Base-by-base conservation (phyloP, 805 yeast genomes). In the Ogataea saltuana region DNA sequence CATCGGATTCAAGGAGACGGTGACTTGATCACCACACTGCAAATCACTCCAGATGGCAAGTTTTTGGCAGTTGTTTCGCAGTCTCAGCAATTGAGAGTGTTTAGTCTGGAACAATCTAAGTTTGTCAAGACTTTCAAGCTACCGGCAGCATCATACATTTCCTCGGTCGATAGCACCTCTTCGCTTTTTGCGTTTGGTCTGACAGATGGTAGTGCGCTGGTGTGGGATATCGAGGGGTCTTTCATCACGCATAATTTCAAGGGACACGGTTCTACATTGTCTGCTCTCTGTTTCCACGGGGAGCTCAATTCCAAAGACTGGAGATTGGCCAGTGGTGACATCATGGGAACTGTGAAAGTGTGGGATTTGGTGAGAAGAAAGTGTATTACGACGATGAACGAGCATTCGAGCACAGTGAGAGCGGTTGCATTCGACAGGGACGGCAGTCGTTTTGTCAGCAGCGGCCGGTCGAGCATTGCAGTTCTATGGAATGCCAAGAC, bases 101-200 rank as follows among this genome's bases (percentile, higher is more conserved):
- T 78, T 58, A 71, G 74, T 45, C 53, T 79, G n/a, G 64, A 63
- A 32, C 52, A 60, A 8, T 61, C 64, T 9, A 59, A 66, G 30
- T 58, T 80, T 42, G 59, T 70, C 44, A 80, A 79, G 56, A 68
- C 71, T 12, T 74, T 75, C 67, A 83, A 78, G 59, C 60, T 85
- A 33, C 69, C 88, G 2, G 83, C 97, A 1, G 96, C 97, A 1
- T 85, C 87, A 2, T 87, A 86, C 62, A 83, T 88, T 9, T 75
- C 88, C 33, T 72, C 84, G 9, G 78, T 78, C 17, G 99, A 93
- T 63, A 61, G 76, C 3, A 88, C 97, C 0, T 83, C 95, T 2
- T 81, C 96, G 3, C 70, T 93, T 27, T 78, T 90, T 57, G 95
- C 97, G 15, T 82, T 93, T 58, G 99, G 99, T 29, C 89, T 95